Evolutionary conservation across 1,284 basidiomycete species (phyloP).

Genomic region (Heterobasidion occidentale): DNA sequence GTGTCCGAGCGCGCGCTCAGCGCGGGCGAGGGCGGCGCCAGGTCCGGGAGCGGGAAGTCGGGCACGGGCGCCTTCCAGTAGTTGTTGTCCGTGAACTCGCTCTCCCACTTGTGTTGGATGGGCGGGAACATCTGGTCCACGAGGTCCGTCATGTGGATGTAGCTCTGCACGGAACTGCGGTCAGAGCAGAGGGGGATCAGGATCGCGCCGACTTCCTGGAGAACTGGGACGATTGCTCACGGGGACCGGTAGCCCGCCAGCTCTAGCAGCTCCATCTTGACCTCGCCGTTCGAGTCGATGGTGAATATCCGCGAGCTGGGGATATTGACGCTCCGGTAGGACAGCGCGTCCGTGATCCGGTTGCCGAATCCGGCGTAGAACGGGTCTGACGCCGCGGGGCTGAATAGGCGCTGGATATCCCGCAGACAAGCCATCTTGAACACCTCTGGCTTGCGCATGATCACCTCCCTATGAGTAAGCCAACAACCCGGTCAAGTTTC

Average conservation of each 20-base stretch:
- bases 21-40: slow-evolving; percentile 88
- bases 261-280: slow-evolving; percentile 96
- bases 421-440: slow-evolving; percentile 99
- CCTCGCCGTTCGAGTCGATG: slow-evolving; percentile 92
- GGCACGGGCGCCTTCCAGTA: slow-evolving; percentile 85
- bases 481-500: not conserved
- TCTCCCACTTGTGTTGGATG: slow-evolving; percentile 79
- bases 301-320: slow-evolving; percentile 96
- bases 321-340: slow-evolving; percentile 93
- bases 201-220: not conserved
- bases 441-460: slow-evolving; percentile 96
- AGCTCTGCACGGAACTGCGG: slow-evolving; percentile 33
- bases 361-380: slow-evolving; percentile 99
- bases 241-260: slow-evolving; percentile 96
- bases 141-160: slow-evolving; percentile 96
- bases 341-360: slow-evolving; percentile 95
- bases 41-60: slow-evolving; percentile 80
- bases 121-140: slow-evolving; percentile 99
- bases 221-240: slow-evolving; percentile 32
- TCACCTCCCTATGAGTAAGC: slow-evolving; percentile 71
- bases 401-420: slow-evolving; percentile 93
- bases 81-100: slow-evolving; percentile 96
- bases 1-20: slow-evolving; percentile 88
- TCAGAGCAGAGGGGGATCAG: slow-evolving; percentile 6
- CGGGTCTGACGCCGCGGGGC: slow-evolving; percentile 60